Conservation (phyloP, 106 monocot species). For the Dendrobium nobile region DNA sequence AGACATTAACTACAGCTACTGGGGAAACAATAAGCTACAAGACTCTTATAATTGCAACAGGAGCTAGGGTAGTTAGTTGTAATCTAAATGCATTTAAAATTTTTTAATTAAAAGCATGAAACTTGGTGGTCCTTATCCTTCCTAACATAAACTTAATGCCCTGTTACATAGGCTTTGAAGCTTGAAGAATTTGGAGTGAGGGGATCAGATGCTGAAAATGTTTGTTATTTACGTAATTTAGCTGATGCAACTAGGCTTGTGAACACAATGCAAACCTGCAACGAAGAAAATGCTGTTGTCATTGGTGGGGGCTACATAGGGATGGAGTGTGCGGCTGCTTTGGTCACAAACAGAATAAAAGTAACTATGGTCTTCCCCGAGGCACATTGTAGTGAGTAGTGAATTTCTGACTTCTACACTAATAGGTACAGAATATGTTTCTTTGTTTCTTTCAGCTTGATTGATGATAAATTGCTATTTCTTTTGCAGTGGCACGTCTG, state of each 20-base stretch:
- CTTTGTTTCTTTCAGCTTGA: background rate
- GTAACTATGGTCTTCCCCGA: slow-evolving; percentile 98
- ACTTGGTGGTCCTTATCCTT: background rate
- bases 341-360: slow-evolving; percentile 74
- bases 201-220: slow-evolving; percentile 80
- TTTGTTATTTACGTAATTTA: slow-evolving; percentile 87
- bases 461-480: background rate
- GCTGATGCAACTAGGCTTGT: slow-evolving; percentile 81
- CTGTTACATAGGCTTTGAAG: slow-evolving; percentile 59
- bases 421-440: background rate
- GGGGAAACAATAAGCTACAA: slow-evolving; percentile 98
- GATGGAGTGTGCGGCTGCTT: slow-evolving; percentile 96
- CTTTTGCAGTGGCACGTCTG: slow-evolving; percentile 74
- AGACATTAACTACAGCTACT: slow-evolving; percentile 53
- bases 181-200: slow-evolving; percentile 90
- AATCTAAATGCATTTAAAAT: background rate
- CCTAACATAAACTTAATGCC: background rate
- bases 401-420: background rate
- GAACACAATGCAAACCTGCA: slow-evolving; percentile 51
- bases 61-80: slow-evolving; percentile 71
- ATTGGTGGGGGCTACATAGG: slow-evolving; percentile 98
- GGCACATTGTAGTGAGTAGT: slow-evolving; percentile 82
- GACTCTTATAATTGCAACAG: slow-evolving; percentile 84
- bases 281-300: slow-evolving; percentile 76
- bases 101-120: background rate